Evolutionary conservation across 768 basidiomycete genomes (phyloP), one percentile per base, ranked within the genome.

Genomic region (Omphalotus guepiniiformis): DNA sequence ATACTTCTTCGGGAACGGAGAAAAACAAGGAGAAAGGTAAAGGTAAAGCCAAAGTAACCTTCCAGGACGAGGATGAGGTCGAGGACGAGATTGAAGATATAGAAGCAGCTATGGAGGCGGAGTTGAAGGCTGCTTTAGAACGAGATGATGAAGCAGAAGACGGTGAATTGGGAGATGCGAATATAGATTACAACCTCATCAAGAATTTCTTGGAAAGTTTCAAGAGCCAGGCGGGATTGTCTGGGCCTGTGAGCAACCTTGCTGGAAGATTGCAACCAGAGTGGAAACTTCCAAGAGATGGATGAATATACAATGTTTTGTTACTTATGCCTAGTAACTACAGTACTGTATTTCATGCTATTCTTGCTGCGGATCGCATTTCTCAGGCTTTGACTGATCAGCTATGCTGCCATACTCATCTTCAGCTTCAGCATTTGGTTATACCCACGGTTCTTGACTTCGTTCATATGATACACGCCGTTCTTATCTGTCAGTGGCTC

Each of bases 141-240:
- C 58, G 55, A 48, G 70, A 61, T 40, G 59, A 77, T 55, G 35
- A 73, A 6, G 80, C 75, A 11, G 80, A 81, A n/a, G 81, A 75
- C 19, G 78, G 72, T 23, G 70, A 69, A 35, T 73, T 65, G n/a
- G 72, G 68, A 2, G 69, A 69, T 9, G 70, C 65, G 21, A 65
- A 73, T 29, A 73, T 80, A 59, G 92, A 99, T 63, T 96, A 94
- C 64, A 83, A 83, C 55, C 68, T 98, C 58, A 95, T 98, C 71
- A 95, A 92, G 68, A 95, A 96, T 64, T 93, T 99, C 64, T 66
- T 98, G 64, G 93, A 96, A 70, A 95, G 93, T 65, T 97, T 91
- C 73, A 92, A 90, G 62, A 85, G 84, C 53, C 96, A 99, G 60
- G 87, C 63, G 6, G 96, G 96, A 19, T 65, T 89, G 41, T 81